Percentiles rank a stretch among this genome's conserved stretches.
These are phyloP conservation scores for Testicularia cyperi DNA, from an alignment of 1,284 basidiomycete species.

Conservation along the genomic window DNA sequence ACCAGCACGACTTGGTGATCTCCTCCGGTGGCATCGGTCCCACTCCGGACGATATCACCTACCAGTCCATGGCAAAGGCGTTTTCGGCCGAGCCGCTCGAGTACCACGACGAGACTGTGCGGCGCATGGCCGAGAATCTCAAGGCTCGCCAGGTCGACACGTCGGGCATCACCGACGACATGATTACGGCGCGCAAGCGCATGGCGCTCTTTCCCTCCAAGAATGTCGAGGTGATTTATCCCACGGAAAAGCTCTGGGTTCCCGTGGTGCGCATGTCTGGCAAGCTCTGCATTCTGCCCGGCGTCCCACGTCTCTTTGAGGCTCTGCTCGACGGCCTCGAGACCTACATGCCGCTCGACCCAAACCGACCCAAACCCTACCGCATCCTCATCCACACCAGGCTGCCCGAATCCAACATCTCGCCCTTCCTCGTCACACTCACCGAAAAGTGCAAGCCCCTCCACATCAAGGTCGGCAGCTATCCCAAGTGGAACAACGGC, in stretches of 20 bases:
- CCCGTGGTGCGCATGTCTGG: slow-evolving; percentile 79
- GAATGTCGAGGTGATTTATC: slow-evolving; percentile 49
- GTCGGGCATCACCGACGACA: slow-evolving; percentile 68
- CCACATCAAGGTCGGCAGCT: slow-evolving; percentile 80
- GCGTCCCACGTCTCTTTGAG: slow-evolving; percentile 83
- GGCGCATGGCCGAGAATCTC: slow-evolving; percentile 72
- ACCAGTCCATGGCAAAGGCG: slow-evolving; percentile 79
- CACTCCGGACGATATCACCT: slow-evolving; percentile 70
- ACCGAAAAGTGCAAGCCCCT: slow-evolving; percentile 74
- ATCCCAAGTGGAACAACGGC: slow-evolving; percentile 63
- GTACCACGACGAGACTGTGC: slow-evolving; percentile 78
- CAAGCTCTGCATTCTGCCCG: slow-evolving; percentile 84
- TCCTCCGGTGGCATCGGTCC: slow-evolving; percentile 52
- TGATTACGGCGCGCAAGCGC: slow-evolving; percentile 47
- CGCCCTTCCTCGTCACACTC: slow-evolving; percentile 79
- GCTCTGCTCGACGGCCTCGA: slow-evolving; percentile 63
- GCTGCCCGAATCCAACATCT: slow-evolving; percentile 76
- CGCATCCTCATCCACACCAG: slow-evolving; percentile 62
- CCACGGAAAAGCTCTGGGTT: slow-evolving; percentile 68
- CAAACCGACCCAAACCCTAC: slow-evolving; percentile 36
- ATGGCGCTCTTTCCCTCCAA: slow-evolving; percentile 54
- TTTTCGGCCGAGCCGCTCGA: slow-evolving; percentile 69
- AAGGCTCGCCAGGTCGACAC: slow-evolving; percentile 68
- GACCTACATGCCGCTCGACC: slow-evolving; percentile 64
- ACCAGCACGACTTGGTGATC: slow-evolving; percentile 35